These are phyloP conservation scores for Acacia concinna DNA, from an alignment of 331 rosid genomes.

Conservation along the genomic window DNA sequence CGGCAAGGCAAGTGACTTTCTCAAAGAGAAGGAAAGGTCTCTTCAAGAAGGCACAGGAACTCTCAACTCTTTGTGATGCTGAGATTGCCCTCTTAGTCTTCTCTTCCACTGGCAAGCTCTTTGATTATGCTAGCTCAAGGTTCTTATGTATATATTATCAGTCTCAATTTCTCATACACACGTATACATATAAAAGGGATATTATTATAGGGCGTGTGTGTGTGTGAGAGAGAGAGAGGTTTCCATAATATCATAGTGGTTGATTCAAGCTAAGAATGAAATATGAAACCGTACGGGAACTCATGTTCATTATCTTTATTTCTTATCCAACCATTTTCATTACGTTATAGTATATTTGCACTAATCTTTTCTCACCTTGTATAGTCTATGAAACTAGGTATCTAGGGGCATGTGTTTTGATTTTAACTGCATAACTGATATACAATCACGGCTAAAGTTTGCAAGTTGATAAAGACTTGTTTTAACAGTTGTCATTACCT, in stretches of 20 bases:
- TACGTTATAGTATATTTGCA: background rate
- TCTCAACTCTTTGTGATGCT: conserved; percentile 70
- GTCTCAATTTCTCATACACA: background rate
- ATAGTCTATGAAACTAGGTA: background rate
- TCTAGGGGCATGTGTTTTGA: background rate
- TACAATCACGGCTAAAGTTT: background rate
- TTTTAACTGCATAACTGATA: background rate
- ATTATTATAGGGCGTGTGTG: background rate
- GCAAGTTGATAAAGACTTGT: background rate
- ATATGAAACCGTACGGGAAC: background rate
- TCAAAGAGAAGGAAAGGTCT: conserved; percentile 80
- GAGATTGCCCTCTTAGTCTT: conserved; percentile 68
- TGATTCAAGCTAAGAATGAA: background rate
- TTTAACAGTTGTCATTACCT: background rate
- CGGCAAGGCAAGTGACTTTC: conserved; percentile 70
- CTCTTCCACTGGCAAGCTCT: conserved; percentile 63
- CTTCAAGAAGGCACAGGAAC: conserved; percentile 66
- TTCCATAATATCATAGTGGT: background rate
- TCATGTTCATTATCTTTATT: background rate
- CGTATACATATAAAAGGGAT: background rate
- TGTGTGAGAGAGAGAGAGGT: background rate
- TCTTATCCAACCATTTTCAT: too few relatives aligned
- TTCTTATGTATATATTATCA: conserved; percentile 1
- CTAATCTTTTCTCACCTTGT: background rate
- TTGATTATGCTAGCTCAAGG: conserved; percentile 61